These are phyloP conservation scores for Talaromyces atroroseus DNA, from an alignment of 2,329 filamentous ascomycete species.

Conservation along the genomic window DNA sequence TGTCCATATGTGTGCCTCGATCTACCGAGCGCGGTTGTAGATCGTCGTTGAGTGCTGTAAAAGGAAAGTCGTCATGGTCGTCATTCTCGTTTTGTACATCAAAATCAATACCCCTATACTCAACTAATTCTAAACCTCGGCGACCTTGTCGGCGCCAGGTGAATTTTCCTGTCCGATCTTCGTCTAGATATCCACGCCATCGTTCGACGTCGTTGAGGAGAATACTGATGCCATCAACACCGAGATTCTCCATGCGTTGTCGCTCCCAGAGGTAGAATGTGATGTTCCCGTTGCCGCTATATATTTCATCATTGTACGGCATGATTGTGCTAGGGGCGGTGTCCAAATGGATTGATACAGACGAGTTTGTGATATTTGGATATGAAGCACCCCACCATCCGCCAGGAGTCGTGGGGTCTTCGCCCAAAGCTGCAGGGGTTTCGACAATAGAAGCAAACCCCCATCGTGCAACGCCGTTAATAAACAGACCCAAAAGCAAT, in stretches of 20 bases:
- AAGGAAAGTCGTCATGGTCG: background rate
- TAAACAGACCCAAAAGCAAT: conserved; percentile 80
- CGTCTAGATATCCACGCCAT: conserved; percentile 53
- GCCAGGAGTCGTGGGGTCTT: conserved; percentile 41
- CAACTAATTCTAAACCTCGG: conserved; percentile 31
- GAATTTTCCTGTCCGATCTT: conserved; percentile 43
- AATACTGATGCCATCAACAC: conserved; percentile 53
- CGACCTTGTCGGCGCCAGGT: conserved; percentile 45
- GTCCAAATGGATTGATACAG: conserved; percentile 42
- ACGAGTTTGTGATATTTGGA: conserved; percentile 50
- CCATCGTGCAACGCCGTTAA: conserved; percentile 92
- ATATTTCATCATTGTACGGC: conserved; percentile 19
- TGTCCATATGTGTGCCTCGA: background rate
- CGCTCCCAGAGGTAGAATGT: conserved; percentile 41
- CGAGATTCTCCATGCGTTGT: conserved; percentile 33
- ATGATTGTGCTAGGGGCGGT: conserved; percentile 9
- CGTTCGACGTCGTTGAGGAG: conserved; percentile 61
- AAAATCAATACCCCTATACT: background rate
- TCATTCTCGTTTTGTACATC: background rate
- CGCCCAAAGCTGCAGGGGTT: conserved; percentile 64
- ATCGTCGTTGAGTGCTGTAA: background rate
- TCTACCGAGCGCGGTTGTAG: conserved; percentile 10
- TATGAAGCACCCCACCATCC: conserved; percentile 40
- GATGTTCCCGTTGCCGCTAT: conserved; percentile 41
- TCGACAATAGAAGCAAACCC: conserved; percentile 86